Conservation (phyloP, 345 rosid species). For the Abelmoschus esculentus region DNA sequence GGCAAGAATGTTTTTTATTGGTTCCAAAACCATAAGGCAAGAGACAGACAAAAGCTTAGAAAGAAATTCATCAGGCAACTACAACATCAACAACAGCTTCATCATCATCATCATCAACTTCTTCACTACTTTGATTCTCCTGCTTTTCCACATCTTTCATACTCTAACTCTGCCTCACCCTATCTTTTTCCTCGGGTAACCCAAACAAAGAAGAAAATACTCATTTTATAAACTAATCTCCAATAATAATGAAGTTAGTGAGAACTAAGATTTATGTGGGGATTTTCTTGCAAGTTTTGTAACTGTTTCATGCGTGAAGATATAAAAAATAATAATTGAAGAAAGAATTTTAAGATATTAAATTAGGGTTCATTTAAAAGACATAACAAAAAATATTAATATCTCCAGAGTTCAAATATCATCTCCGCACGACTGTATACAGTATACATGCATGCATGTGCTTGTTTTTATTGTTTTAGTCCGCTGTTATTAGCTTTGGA, state of each 20-base stretch:
- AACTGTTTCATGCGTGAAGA: too few species aligned
- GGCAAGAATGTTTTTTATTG: conserved; percentile 95
- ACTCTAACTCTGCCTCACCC: conserved; percentile 16
- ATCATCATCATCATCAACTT: conserved; percentile 29
- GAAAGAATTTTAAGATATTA: too few species aligned
- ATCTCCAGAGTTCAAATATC: too few species aligned
- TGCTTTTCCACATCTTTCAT: conserved; percentile 18
- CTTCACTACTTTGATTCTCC: conserved; percentile 32
- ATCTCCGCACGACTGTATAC: too few species aligned
- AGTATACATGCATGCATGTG: neutral
- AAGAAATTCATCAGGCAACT: conserved; percentile 67
- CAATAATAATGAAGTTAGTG: too few species aligned
- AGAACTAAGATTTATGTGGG: too few species aligned
- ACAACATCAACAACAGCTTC: conserved; percentile 35
- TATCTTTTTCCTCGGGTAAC: conserved; percentile 32
- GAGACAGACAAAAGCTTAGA: conserved; percentile 66
- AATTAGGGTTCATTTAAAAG: neutral
- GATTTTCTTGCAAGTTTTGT: neutral
- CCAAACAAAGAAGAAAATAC: neutral
- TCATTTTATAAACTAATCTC: too few species aligned
- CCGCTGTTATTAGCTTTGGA: neutral
- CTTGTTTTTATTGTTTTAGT: neutral
- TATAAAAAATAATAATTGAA: too few species aligned
- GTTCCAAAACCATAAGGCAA: conserved; percentile 98
- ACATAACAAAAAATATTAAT: too few species aligned